Conservation (phyloP, 2,329 filamentous ascomycete genomes). For the Leptosphaerulina australis region DNA sequence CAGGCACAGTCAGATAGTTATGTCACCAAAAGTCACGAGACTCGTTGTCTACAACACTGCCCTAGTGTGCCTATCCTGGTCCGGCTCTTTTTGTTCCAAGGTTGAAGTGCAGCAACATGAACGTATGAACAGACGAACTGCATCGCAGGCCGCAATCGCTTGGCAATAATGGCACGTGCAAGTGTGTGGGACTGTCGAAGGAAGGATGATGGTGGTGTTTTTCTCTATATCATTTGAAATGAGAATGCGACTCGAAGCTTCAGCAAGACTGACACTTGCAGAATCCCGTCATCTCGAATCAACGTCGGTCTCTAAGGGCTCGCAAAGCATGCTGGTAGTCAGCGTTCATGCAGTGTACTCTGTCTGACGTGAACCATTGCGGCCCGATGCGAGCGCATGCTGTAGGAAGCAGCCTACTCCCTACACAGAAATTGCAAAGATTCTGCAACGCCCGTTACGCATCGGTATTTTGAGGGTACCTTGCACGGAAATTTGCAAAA, state of each 20-base stretch:
- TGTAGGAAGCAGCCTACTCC: constrained; percentile 2
- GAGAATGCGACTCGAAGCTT: constrained; percentile 1
- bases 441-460: constrained; percentile 13
- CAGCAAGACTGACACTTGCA: constrained; percentile 13
- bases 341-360: constrained; percentile 4
- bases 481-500: constrained; percentile 13
- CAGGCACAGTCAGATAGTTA: constrained; percentile 5
- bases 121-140: constrained; percentile 4
- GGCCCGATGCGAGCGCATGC: constrained; percentile 16
- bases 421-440: constrained; percentile 16
- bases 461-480: constrained; percentile 16
- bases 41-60: background rate
- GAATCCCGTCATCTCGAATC: background rate
- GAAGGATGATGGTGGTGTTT: constrained; percentile 4
- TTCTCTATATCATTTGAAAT: constrained; percentile 1
- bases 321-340: too few species aligned
- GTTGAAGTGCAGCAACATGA: background rate
- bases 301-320: too few species aligned
- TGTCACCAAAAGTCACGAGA: constrained; percentile 6
- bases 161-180: constrained; percentile 16
- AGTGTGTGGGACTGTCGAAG: constrained; percentile 4
- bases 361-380: constrained; percentile 5
- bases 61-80: constrained; percentile 4
- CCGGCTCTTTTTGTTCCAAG: background rate
- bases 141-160: background rate